Conservation (phyloP, 371 early-diverging fungal genomes). For the Mortierella polycephala region DNA sequence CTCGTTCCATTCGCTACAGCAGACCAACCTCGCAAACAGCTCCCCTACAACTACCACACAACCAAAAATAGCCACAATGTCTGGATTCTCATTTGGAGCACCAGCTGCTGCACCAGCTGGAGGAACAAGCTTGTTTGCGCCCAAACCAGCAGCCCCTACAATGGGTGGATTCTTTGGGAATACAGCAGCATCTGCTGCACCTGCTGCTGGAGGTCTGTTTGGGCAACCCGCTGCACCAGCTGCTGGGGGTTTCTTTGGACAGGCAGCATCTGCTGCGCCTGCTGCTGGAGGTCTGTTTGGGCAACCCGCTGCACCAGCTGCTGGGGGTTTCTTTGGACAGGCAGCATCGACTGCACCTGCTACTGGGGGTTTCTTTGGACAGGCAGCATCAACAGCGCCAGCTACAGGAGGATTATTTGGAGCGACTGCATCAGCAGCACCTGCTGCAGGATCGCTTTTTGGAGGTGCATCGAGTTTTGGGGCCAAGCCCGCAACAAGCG, state of each 20-base stretch:
- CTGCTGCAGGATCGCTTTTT: constrained; percentile 5
- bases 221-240: constrained; percentile 6
- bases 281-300: constrained; percentile 29
- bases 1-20: too few species aligned
- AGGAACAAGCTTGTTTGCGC: constrained; percentile 28
- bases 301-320: constrained; percentile 16
- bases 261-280: constrained; percentile 8
- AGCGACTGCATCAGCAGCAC: constrained; percentile 5
- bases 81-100: constrained; percentile 50
- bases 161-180: constrained; percentile 14
- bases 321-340: constrained; percentile 31
- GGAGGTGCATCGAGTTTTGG: constrained; percentile 22
- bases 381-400: constrained; percentile 26
- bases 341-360: constrained; percentile 19
- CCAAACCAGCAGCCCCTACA: constrained; percentile 8
- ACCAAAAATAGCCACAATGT: constrained; percentile 9
- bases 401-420: constrained; percentile 36
- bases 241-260: constrained; percentile 24
- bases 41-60: neutral
- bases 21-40: too few species aligned
- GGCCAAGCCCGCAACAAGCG: constrained; percentile 18
- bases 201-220: neutral
- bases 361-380: constrained; percentile 36
- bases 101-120: constrained; percentile 41
- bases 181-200: constrained; percentile 2